phyloP scores from a whole-genome alignment of 1,284 basidiomycete genomes.

The Boletus albobrunnescens region DNA sequence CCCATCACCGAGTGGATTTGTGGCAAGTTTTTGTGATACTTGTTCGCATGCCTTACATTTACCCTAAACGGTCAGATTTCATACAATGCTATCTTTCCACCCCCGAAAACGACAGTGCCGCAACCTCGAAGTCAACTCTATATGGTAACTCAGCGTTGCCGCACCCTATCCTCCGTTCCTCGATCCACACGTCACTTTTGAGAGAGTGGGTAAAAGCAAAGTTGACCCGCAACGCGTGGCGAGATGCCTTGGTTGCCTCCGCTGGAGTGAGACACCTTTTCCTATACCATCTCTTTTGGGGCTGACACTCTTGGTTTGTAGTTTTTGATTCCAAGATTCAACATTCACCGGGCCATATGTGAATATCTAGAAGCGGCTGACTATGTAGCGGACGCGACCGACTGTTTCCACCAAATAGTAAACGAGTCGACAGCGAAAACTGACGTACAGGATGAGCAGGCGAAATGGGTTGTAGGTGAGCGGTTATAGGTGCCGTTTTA shows the following conservation, averaged over 20 bases:
- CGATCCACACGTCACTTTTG: neutral
- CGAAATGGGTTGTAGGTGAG: slow-evolving; percentile 1
- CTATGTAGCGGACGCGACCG: neutral
- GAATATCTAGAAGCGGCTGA: neutral
- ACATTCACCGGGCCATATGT: neutral
- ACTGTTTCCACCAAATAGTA: neutral
- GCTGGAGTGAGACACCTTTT: neutral
- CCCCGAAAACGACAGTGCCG: neutral
- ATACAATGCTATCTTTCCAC: neutral
- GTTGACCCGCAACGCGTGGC: neutral
- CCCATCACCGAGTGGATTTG: neutral
- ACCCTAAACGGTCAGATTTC: neutral
- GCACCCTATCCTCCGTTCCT: too few species aligned
- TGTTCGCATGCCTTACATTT: neutral
- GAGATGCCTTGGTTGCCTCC: neutral
- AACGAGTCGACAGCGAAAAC: neutral
- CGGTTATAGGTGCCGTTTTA: too few species aligned
- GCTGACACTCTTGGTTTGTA: neutral
- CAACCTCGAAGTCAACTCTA: neutral
- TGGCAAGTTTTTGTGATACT: neutral
- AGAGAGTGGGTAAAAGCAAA: neutral
- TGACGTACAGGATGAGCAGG: neutral
- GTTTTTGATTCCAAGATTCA: neutral
- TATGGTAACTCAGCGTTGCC: too few species aligned
- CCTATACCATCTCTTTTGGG: neutral